A percentile compares a stretch with the other conserved stretches of the same genome.
These are phyloP conservation scores for Leccinum truebloodii DNA, from an alignment of 768 basidiomycete species.

Conservation along the genomic window DNA sequence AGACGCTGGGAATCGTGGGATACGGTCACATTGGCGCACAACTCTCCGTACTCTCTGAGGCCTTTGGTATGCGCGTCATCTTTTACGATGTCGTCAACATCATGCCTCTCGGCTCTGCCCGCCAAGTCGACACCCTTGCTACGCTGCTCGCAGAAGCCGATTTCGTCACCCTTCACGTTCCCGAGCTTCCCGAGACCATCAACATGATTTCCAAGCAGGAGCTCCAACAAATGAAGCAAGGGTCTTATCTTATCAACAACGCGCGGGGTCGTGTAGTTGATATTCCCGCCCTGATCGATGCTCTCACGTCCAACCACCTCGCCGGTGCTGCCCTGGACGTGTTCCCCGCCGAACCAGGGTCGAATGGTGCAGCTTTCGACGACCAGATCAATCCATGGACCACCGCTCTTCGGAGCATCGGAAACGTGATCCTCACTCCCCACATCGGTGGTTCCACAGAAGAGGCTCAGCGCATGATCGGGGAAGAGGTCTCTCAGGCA, in stretches of 20 bases:
- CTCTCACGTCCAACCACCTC: conserved; percentile 83
- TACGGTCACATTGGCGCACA: conserved; percentile 99
- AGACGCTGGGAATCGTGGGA: conserved; percentile 96
- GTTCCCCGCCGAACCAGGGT: conserved; percentile 89
- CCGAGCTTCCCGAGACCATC: conserved; percentile 93
- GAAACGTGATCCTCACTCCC: conserved; percentile 95
- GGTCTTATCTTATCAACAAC: conserved; percentile 96
- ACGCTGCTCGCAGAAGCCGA: conserved; percentile 78
- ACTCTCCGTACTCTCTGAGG: conserved; percentile 94
- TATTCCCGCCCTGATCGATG: conserved; percentile 83
- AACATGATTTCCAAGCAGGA: conserved; percentile 85
- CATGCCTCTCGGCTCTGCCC: conserved; percentile 95
- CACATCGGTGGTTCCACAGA: conserved; percentile 99
- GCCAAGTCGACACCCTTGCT: conserved; percentile 80
- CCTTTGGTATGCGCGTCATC: conserved; percentile 93
- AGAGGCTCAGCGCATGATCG: conserved; percentile 97
- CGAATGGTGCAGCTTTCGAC: conserved; percentile 89
- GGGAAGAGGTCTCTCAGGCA: conserved; percentile 87
- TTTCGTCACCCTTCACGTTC: conserved; percentile 95
- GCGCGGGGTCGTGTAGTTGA: conserved; percentile 95
- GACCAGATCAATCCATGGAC: conserved; percentile 88
- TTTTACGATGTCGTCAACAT: conserved; percentile 95
- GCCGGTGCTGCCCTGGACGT: conserved; percentile 92
- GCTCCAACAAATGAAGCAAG: conserved; percentile 90
- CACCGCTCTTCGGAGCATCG: conserved; percentile 66